Evolutionary conservation across 192 early-diverging fungal genomes (phyloP), one percentile per base, ranked within the genome.

Genomic region (Umbelopsis sp.): DNA sequence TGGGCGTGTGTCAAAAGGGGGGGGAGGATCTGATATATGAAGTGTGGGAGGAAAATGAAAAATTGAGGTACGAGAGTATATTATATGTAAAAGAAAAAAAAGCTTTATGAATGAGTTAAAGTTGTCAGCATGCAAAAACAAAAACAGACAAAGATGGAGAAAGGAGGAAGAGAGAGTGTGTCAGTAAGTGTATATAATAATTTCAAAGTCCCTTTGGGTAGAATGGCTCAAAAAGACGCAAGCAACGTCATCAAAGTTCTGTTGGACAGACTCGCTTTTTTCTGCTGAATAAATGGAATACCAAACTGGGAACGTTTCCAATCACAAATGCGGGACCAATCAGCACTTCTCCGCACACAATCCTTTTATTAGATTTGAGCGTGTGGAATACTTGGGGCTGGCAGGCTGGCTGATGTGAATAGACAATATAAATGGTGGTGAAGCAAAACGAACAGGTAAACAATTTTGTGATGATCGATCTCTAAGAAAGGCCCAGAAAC

Each of bases 281-380:
- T 62, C 56, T 34, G 56, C 56, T 62, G 26, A 62, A 62, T 62
- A 62, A 62, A 62, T 20, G 16, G 56, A 62, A 62, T 62, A 62
- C 56, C 56, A 62, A 62, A 62, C 56, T 62, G 29, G 56, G 56
- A 62, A 20, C 56, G 26, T 34, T 62, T 62, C 56, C 56, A 62
- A 62, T 62, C 56, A 62, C 56, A 62, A 62, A 62, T 62, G 56
- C 56, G 56, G 56, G 56, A 62, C 56, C 56, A 62, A 62, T 62
- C 56, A 62, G 56, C 56, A 34, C 31, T 29, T 62, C 56, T 62
- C 56, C 56, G 56, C 56, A 11, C 31, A 29, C 26, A 11, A 17
- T 16, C 16, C 56, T 34, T 32, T 62, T 34, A 62, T 62, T 62
- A 62, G 29, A 53, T 20, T 20, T 22, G 25, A 53, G 52, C 25